Evolutionary conservation across 2,329 filamentous ascomycete genomes (phyloP).

Genomic region (Aspergillus sp.): DNA sequence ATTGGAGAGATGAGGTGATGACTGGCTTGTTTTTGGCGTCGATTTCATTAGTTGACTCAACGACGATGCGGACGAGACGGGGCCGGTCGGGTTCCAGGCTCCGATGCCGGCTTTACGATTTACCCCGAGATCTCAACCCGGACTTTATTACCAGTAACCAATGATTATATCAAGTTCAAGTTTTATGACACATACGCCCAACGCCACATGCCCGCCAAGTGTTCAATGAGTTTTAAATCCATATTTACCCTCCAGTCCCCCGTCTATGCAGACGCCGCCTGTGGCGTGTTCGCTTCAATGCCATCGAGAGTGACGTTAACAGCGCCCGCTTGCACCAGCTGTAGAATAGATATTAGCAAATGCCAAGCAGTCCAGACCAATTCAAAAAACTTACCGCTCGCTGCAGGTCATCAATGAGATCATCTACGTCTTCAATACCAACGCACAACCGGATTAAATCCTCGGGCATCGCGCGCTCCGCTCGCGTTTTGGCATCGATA

Average conservation of each 20-base stretch:
- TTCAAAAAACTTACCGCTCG: conserved; percentile 69
- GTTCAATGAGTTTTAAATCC: background rate
- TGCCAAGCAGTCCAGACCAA: conserved; percentile 8
- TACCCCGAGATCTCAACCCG: background rate
- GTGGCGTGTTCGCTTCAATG: conserved; percentile 60
- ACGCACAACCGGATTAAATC: conserved; percentile 95
- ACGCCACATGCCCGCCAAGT: background rate
- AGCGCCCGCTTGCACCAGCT: conserved; percentile 92
- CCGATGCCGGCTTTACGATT: conserved; percentile 15
- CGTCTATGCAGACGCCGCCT: conserved; percentile 12
- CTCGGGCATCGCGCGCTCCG: conserved; percentile 89
- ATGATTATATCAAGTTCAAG: background rate
- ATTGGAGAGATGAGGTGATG: background rate
- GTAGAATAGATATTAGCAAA: conserved; percentile 10
- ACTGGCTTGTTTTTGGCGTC: conserved; percentile 3
- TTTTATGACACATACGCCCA: conserved; percentile 7
- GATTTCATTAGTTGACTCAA: conserved; percentile 7
- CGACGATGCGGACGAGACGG: conserved; percentile 6
- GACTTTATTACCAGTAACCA: background rate
- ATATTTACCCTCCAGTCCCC: background rate
- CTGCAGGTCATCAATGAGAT: conserved; percentile 88
- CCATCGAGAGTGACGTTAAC: conserved; percentile 83
- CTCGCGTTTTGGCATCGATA: conserved; percentile 90
- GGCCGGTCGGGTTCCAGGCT: background rate
- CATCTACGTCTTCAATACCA: conserved; percentile 89